phyloP scores from a whole-genome alignment of 306 rosid genomes.

The Quercus parvula region DNA sequence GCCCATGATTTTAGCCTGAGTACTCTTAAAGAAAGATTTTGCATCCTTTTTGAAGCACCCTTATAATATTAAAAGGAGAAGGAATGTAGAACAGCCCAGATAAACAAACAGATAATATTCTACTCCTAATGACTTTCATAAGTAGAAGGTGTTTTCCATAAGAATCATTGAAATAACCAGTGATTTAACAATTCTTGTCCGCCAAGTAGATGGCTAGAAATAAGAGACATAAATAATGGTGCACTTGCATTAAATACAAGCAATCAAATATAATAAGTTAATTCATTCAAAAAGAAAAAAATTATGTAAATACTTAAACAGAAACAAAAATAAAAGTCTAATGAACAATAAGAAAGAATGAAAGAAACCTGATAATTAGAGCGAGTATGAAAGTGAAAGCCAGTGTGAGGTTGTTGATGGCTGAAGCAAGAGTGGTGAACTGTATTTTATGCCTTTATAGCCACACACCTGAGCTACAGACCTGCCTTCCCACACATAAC shows the following conservation, averaged over 20 bases:
- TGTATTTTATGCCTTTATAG: conserved; percentile 43
- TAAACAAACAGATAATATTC: background rate
- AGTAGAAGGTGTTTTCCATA: background rate
- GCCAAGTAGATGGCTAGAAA: background rate
- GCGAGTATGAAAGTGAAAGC: conserved; percentile 56
- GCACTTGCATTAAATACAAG: background rate
- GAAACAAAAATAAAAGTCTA: background rate
- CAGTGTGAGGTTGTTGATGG: conserved; percentile 44
- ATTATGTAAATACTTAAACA: background rate
- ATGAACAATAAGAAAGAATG: background rate
- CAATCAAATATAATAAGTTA: background rate
- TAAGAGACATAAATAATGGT: background rate
- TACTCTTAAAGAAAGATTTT: too few relatives aligned
- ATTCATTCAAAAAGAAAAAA: too few relatives aligned
- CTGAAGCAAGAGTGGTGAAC: conserved; percentile 44
- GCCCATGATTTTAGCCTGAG: too few relatives aligned
- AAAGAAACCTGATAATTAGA: conserved; percentile 42
- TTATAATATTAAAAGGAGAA: too few relatives aligned
- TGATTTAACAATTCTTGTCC: background rate
- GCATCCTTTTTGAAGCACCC: too few relatives aligned
- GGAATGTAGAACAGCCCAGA: background rate
- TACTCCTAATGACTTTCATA: background rate
- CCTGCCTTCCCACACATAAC: conserved; percentile 23
- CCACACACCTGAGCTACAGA: conserved; percentile 24
- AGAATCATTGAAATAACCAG: background rate